These are phyloP conservation scores for Dictyostelium brefeldianum DNA, from an alignment of 78 protist genomes.

Conservation along the genomic window DNA sequence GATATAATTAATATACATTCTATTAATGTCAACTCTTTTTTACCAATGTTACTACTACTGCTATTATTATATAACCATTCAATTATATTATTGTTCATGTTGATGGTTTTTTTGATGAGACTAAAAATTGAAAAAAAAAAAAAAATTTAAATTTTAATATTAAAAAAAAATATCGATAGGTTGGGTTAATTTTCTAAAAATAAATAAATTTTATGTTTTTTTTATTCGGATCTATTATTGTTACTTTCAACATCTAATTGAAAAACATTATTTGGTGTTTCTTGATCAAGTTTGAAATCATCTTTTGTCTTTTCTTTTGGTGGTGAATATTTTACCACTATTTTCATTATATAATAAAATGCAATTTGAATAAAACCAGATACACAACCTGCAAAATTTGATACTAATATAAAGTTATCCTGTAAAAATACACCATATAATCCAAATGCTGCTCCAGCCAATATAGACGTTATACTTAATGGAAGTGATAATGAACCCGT, in stretches of 20 bases:
- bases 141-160: too few species aligned
- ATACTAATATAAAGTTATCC: constrained; percentile 13
- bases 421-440: constrained; percentile 9
- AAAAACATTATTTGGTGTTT: too few species aligned
- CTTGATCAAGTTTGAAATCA: not conserved
- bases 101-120: too few species aligned
- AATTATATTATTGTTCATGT: too few species aligned
- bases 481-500: not conserved
- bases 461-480: not conserved
- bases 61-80: too few species aligned
- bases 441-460: constrained; percentile 13
- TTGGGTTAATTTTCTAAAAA: too few species aligned
- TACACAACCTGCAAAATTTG: not conserved
- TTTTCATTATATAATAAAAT: constrained; percentile 15
- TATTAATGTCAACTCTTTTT: too few species aligned
- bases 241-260: not conserved
- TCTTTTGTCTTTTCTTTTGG: not conserved
- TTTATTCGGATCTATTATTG: not conserved
- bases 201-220: too few species aligned
- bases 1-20: too few species aligned
- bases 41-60: too few species aligned
- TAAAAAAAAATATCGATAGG: too few species aligned
- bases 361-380: constrained; percentile 2
- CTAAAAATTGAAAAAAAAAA: too few species aligned
- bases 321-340: not conserved